These are phyloP conservation scores for Scortechinia acanthostroma DNA, from an alignment of 2,329 filamentous ascomycete genomes.

Conservation along the genomic window DNA sequence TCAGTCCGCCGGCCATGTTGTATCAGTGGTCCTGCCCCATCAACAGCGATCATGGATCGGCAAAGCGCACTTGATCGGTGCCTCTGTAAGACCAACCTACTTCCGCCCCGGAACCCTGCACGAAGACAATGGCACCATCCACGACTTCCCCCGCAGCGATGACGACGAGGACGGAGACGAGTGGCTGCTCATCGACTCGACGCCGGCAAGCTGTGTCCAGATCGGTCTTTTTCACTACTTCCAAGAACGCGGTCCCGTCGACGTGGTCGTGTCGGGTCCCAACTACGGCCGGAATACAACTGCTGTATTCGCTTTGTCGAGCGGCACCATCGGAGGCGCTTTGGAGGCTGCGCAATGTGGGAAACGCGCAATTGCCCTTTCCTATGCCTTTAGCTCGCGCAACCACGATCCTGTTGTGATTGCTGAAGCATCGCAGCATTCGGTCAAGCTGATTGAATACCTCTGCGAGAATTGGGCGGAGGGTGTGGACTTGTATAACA, in stretches of 20 bases:
- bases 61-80: constrained; percentile 67
- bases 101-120: constrained; percentile 29
- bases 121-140: constrained; percentile 36
- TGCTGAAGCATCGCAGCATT: constrained; percentile 47
- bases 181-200: constrained; percentile 50
- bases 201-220: constrained; percentile 48
- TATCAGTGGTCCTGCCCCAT: constrained; percentile 64
- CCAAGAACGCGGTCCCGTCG: constrained; percentile 40
- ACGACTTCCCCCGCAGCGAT: constrained; percentile 29
- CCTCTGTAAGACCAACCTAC: constrained; percentile 56
- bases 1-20: constrained; percentile 50
- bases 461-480: constrained; percentile 47
- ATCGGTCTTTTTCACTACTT: constrained; percentile 51
- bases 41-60: constrained; percentile 70
- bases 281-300: constrained; percentile 54
- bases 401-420: constrained; percentile 61
- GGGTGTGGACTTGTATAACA: constrained; percentile 51
- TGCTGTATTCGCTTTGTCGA: constrained; percentile 45
- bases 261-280: constrained; percentile 48
- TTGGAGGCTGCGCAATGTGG: constrained; percentile 47
- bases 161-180: constrained; percentile 36
- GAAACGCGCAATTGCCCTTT: constrained; percentile 53
- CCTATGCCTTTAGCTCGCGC: constrained; percentile 62
- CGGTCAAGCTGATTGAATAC: constrained; percentile 53
- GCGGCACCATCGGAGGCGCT: constrained; percentile 46